A percentile compares a stretch with the other conserved stretches of the same genome.
Conservation (phyloP, 2,329 filamentous ascomycete genomes). For the Alternaria burnsii region DNA sequence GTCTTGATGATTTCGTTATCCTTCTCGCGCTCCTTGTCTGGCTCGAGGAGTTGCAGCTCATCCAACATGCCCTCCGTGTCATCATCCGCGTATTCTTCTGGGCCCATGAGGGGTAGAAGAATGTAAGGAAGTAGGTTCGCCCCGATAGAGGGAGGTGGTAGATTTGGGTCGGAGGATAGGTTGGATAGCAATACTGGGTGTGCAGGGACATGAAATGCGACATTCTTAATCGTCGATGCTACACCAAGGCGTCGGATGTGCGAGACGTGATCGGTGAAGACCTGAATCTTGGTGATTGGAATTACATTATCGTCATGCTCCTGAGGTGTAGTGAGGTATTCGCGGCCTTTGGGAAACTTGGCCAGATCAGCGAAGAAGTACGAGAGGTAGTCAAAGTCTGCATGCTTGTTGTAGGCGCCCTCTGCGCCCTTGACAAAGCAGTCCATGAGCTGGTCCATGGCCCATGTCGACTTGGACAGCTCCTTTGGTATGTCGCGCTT, state of each 20-base stretch:
- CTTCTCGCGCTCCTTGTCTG: conserved; percentile 85
- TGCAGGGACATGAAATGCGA: conserved; percentile 79
- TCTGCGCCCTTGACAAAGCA: conserved; percentile 93
- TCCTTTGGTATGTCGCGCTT: conserved; percentile 73
- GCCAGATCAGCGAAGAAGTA: conserved; percentile 95
- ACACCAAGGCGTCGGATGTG: conserved; percentile 88
- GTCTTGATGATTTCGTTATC: conserved; percentile 81
- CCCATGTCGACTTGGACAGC: conserved; percentile 75
- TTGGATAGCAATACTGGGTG: conserved; percentile 73
- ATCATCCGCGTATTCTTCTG: conserved; percentile 86
- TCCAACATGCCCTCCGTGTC: conserved; percentile 87
- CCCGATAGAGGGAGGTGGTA: conserved; percentile 64
- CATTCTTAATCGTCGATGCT: conserved; percentile 95
- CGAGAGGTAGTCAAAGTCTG: conserved; percentile 90
- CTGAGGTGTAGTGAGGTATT: conserved; percentile 77
- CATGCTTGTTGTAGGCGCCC: conserved; percentile 81
- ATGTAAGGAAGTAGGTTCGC: conserved; percentile 89
- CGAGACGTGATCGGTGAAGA: conserved; percentile 91
- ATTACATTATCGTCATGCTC: conserved; percentile 78
- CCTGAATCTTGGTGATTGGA: conserved; percentile 89
- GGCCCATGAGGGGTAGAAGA: conserved; percentile 84
- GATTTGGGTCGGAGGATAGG: conserved; percentile 39
- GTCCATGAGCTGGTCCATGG: conserved; percentile 91
- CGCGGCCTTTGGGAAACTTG: conserved; percentile 75
- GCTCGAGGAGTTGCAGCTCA: conserved; percentile 86